A percentile compares a stretch with the other conserved stretches of the same genome.
phyloP scores from a whole-genome alignment of 257 asterid species.

The Craterostigma plantagineum region DNA sequence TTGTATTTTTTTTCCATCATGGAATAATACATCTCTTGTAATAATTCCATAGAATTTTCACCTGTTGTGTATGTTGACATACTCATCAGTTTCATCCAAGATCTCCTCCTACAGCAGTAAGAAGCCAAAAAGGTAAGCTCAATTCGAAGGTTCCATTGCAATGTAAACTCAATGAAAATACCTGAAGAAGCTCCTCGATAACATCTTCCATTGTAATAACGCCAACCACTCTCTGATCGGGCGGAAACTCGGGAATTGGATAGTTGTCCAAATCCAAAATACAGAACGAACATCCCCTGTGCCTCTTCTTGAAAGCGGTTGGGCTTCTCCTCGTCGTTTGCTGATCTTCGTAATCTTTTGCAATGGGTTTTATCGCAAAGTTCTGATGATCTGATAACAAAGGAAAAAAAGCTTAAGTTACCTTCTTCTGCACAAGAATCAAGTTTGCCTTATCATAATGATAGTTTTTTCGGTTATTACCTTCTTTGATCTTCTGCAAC shows the following conservation, averaged over 20 bases:
- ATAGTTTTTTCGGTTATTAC: not conserved
- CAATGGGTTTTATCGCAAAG: constrained; percentile 15
- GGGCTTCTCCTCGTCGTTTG: constrained; percentile 36
- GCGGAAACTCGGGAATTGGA: constrained; percentile 68
- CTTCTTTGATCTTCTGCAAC: constrained; percentile 18
- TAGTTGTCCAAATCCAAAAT: constrained; percentile 68
- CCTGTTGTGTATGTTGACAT: constrained; percentile 97
- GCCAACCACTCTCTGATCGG: constrained; percentile 72
- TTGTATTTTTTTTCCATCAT: not conserved
- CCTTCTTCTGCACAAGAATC: too few relatives aligned
- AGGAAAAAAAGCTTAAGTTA: too few relatives aligned
- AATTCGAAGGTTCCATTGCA: too few relatives aligned
- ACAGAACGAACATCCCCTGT: constrained; percentile 85
- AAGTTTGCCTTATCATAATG: too few relatives aligned
- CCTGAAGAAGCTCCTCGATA: constrained; percentile 99
- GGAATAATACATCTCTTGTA: not conserved
- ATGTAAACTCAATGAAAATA: constrained; percentile 4
- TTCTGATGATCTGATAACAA: constrained; percentile 26
- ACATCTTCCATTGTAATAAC: constrained; percentile 97
- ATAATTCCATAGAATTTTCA: constrained; percentile 6
- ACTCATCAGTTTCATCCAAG: constrained; percentile 92
- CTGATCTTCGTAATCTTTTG: constrained; percentile 22
- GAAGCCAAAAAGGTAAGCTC: not conserved
- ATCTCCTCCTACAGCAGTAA: constrained; percentile 70
- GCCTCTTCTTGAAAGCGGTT: constrained; percentile 89